Base-by-base conservation (phyloP, 208 protist species). In the Leishmania tropica region DNA sequence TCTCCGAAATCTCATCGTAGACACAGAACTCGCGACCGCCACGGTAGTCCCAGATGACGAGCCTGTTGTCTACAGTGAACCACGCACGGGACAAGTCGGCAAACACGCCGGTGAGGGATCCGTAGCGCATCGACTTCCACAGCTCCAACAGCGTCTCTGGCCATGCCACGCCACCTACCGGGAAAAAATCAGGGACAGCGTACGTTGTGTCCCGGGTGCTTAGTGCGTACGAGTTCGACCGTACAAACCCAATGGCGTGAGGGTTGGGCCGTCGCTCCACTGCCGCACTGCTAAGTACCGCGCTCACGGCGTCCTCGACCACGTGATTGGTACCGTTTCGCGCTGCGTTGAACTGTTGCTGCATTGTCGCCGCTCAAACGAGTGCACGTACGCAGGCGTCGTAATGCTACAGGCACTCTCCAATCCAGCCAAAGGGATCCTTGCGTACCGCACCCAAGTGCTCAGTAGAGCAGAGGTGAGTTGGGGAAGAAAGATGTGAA, bases 11-110 rank as follows among this genome's bases (percentile, higher is more conserved):
- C 60, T 98, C 92, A 65, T 96, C 93, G 73, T 88, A 98, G 37
- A 94, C 76, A n/a, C 86, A 85, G 75, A 96, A 95, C 85, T 98
- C 92, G 21, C 87, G 86, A 13, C 89, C 90, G 19, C 89, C 88
- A 53, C 91, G 87, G 84, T 92, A 98, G 77, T 97, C 92, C 93
- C 95, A 98, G 24, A 97, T 77, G 24, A 96, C 79, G 4, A 98
- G 76, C 79, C 94, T 87, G 86, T 96, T 95, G 84, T 98, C 95
- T 11, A 95, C 90, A 15, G 92, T 95, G 78, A 97, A 89, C 93
- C 94, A 98, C n/a, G 90, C 92, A 37, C 95, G 92, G 21, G 85
- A 93, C 21, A 98, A 75, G 19, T 77, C 68, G 45, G 93, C 84
- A 80, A 98, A 98, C 31, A 97, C 79, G 73, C 95, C 95, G 42